A percentile compares a stretch with the other conserved stretches of the same genome.
phyloP scores from a whole-genome alignment of 164 flowering plant species.

The Nelumbo lutea region DNA sequence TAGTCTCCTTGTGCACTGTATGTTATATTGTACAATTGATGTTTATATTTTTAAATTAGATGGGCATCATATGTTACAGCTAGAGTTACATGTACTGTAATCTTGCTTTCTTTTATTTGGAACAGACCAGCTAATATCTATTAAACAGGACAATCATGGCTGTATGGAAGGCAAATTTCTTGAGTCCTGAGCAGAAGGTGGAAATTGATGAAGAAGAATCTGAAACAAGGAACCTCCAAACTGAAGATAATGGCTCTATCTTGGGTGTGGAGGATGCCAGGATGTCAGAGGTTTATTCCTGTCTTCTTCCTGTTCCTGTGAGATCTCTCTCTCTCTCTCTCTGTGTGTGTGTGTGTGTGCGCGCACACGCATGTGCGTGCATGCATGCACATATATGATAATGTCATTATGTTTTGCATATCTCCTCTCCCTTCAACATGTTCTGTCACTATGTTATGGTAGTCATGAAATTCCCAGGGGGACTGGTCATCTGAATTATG shows the following conservation, averaged over 20 bases:
- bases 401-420: no score
- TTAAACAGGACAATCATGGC: slow-evolving; percentile 89
- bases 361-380: no score
- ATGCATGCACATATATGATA: no score
- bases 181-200: slow-evolving; percentile 95
- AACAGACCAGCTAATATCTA: background rate
- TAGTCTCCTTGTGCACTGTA: background rate
- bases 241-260: slow-evolving; percentile 80
- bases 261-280: slow-evolving; percentile 69
- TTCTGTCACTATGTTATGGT: no score
- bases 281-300: slow-evolving; percentile 72
- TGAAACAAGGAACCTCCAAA: slow-evolving; percentile 51
- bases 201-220: slow-evolving; percentile 76
- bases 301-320: slow-evolving; percentile 60
- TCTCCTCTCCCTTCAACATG: no score
- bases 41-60: background rate
- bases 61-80: background rate
- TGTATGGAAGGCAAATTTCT: slow-evolving; percentile 79
- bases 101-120: background rate
- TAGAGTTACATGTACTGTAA: no score
- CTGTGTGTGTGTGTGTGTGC: no score
- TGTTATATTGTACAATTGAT: background rate
- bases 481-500: no score
- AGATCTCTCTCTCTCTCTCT: slow-evolving; percentile 26
- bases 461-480: no score